phyloP scores from a whole-genome alignment of 2,329 filamentous ascomycete species.

The Ilyonectria destructans region DNA sequence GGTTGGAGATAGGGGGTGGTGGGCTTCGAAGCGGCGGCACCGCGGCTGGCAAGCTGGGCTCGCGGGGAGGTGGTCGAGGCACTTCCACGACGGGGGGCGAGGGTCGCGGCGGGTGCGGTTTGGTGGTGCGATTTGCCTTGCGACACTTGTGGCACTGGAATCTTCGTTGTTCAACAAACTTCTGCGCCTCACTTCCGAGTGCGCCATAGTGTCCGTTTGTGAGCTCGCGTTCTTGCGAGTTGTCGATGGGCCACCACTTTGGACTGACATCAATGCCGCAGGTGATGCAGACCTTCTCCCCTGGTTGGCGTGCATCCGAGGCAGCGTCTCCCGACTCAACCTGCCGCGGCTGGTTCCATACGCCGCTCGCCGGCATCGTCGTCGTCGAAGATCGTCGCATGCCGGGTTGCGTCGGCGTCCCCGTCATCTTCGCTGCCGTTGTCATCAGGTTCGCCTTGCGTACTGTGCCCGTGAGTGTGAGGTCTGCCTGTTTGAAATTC shows the following conservation, averaged over 20 bases:
- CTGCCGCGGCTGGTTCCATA: slow-evolving; percentile 43
- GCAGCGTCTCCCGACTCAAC: slow-evolving; percentile 48
- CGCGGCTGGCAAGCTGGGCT: slow-evolving; percentile 37
- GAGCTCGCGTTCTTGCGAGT: slow-evolving; percentile 66
- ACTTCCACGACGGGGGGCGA: slow-evolving; percentile 43
- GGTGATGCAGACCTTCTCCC: slow-evolving; percentile 74
- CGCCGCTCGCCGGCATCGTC: slow-evolving; percentile 51
- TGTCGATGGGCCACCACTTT: slow-evolving; percentile 78
- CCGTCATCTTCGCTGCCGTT: slow-evolving; percentile 71
- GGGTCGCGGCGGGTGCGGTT: slow-evolving; percentile 44
- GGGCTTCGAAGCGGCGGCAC: slow-evolving; percentile 50
- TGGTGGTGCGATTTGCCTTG: slow-evolving; percentile 67
- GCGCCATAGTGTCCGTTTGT: slow-evolving; percentile 67
- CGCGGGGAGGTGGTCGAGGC: slow-evolving; percentile 37
- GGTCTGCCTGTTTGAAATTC: slow-evolving; percentile 95
- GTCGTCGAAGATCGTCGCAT: slow-evolving; percentile 73
- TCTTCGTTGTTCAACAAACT: slow-evolving; percentile 72
- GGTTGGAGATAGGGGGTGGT: slow-evolving; percentile 47
- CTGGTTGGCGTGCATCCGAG: slow-evolving; percentile 54
- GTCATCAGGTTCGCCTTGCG: slow-evolving; percentile 89
- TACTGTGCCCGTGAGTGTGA: slow-evolving; percentile 90
- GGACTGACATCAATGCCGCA: slow-evolving; percentile 81
- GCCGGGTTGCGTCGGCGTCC: slow-evolving; percentile 51
- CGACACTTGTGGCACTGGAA: slow-evolving; percentile 86
- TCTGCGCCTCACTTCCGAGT: slow-evolving; percentile 71